phyloP scores from a whole-genome alignment of 108 stramenopile species.

The Pseudonitzschia delicatissima region DNA sequence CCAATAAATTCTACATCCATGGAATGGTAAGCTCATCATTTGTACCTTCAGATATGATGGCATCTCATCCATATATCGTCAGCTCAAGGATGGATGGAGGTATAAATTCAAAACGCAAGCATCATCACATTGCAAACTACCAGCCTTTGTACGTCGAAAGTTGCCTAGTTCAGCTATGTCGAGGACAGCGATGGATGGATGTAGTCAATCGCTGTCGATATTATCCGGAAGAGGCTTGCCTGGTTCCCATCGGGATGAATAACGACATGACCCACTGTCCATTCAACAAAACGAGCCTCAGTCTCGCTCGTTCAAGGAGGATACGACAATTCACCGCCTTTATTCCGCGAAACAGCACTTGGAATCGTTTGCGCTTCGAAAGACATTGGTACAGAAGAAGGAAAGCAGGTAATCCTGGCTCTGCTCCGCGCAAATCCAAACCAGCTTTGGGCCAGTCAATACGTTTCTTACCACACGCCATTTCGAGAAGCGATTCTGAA shows the following conservation, averaged over 20 bases:
- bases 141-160: constrained; percentile 10
- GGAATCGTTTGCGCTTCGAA: constrained; percentile 32
- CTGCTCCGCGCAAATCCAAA: constrained; percentile 24
- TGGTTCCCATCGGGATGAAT: constrained; percentile 3
- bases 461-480: constrained; percentile 26
- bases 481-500: constrained; percentile 31
- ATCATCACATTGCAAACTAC: not conserved
- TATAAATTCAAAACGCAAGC: constrained; percentile 24
- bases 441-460: constrained; percentile 29
- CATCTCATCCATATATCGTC: not conserved
- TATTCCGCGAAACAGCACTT: constrained; percentile 26
- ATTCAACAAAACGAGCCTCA: constrained; percentile 9
- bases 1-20: too few species aligned
- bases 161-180: constrained; percentile 22
- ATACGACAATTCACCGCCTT: not conserved
- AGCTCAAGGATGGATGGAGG: not conserved
- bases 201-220: constrained; percentile 15
- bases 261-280: not conserved
- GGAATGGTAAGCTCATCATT: too few species aligned
- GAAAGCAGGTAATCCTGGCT: constrained; percentile 10
- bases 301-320: not conserved
- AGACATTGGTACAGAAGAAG: constrained; percentile 2
- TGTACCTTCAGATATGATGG: not conserved
- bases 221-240: constrained; percentile 25
- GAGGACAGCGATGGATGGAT: constrained; percentile 19